phyloP scores from a whole-genome alignment of 768 basidiomycete species.

The Arthromyces matolae region DNA sequence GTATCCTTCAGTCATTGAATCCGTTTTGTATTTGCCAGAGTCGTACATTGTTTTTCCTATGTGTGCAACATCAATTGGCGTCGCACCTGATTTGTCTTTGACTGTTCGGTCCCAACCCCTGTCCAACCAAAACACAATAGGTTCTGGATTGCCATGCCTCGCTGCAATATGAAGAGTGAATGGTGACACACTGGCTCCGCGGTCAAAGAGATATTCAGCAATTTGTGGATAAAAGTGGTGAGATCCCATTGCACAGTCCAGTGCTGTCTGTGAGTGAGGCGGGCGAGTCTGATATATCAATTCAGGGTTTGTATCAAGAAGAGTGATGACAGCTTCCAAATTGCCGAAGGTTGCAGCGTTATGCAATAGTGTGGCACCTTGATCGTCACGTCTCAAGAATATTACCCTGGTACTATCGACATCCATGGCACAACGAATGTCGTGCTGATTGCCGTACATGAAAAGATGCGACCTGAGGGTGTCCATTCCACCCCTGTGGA shows the following conservation, averaged over 20 bases:
- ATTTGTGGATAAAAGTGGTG: background rate
- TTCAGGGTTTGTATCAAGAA: background rate
- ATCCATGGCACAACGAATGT: too few species aligned
- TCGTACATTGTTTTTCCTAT: too few species aligned
- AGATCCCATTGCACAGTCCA: background rate
- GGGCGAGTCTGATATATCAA: background rate
- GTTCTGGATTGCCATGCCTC: too few species aligned
- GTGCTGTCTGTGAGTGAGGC: background rate
- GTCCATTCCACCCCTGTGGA: too few species aligned
- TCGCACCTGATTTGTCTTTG: background rate
- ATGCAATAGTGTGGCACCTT: background rate
- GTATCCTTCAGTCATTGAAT: too few species aligned
- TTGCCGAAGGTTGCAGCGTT: background rate
- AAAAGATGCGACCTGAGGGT: too few species aligned
- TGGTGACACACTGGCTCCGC: background rate
- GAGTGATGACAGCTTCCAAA: background rate
- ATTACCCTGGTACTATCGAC: too few species aligned
- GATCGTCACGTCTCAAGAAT: too few species aligned
- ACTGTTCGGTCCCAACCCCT: background rate
- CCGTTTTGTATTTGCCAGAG: too few species aligned
- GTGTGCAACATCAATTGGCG: background rate
- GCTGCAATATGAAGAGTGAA: background rate
- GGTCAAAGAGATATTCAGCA: background rate
- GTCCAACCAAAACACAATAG: background rate
- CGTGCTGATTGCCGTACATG: too few species aligned